phyloP scores from a whole-genome alignment of 2,329 filamentous ascomycete genomes.

The Aspergillus novofumigatus region DNA sequence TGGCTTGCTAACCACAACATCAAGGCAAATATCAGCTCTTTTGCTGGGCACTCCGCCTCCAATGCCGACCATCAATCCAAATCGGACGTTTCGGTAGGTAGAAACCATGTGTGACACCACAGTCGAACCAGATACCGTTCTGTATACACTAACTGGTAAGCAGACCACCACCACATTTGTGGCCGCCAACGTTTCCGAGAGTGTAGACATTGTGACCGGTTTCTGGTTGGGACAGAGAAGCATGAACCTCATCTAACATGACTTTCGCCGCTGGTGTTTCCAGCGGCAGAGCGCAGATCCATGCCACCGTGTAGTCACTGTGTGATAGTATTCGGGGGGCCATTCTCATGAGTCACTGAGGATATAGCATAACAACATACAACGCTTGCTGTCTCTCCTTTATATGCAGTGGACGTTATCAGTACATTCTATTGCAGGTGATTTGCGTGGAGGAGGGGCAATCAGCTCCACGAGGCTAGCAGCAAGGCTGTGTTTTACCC shows the following conservation, averaged over 20 bases:
- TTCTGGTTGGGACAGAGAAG: not conserved
- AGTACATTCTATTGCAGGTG: no score
- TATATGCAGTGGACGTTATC: no score
- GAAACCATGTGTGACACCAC: not conserved
- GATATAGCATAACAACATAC: no score
- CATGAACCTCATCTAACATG: slow-evolving; percentile 6
- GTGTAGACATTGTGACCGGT: slow-evolving; percentile 3
- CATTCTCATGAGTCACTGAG: no score
- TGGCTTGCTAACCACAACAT: slow-evolving; percentile 13
- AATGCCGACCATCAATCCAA: slow-evolving; percentile 12
- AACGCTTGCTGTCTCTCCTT: no score
- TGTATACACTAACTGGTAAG: slow-evolving; percentile 1
- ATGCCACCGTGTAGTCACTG: not conserved
- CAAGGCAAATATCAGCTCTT: slow-evolving; percentile 9
- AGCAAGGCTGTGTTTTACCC: no score
- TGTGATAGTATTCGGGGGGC: no score
- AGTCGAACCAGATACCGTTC: slow-evolving; percentile 1
- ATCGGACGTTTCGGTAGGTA: not conserved
- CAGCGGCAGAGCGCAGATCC: not conserved
- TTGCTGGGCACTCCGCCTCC: slow-evolving; percentile 10
- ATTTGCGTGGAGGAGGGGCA: no score
- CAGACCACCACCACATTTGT: slow-evolving; percentile 6
- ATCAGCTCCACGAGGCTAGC: no score
- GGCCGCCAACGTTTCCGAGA: not conserved
- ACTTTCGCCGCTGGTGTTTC: not conserved